Evolutionary conservation across 2,329 filamentous ascomycete species (phyloP), one percentile per base, ranked within the genome.

Genomic region (Fusarium algeriense): DNA sequence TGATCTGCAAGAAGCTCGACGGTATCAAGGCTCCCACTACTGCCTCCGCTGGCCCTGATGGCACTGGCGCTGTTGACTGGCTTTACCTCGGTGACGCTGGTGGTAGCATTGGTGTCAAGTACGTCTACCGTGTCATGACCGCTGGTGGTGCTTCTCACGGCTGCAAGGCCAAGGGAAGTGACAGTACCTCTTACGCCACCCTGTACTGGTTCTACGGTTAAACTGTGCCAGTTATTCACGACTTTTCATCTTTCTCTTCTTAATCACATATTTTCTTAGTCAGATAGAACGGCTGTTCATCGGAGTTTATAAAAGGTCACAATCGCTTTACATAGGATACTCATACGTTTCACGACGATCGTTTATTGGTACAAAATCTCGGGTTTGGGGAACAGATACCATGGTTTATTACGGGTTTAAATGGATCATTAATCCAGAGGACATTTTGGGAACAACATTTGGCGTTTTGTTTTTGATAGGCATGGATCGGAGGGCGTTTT

Each of bases 201-300:
- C 83, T 82, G 71, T 90, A 90, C 80, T 90, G 87, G 87, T 84
- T 89, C 76, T 90, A 83, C 73, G 83, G 79, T 23, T 82, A 78
- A 77, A 46, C 34, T 23, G 30, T 37, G 2, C 5, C 15, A 7
- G 15, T 7, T 30, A 19, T 41, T 14, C 7, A 12, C 49, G 20
- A 35, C 20, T 40, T 37, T 41, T 49, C 50, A 54, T 15, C 23
- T 46, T 41, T 37, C 56, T 46, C 46, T 74, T 76, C 56, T 56
- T 69, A 58, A 57, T 64, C 57, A 70, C 44, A 73, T 73, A 70
- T 46, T 60, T 61, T 34, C 17, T 58, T 46, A 54, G 34, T 48
- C 40, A 23, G 48, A 69, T 71, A 75, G 73, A 74, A 68, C 20
- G 59, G 60, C 70, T 62, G 50, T 57, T 52, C 50, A 67, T 44